Percentiles rank a stretch among this genome's conserved stretches.
Conservation (phyloP, 139 green algal species). For the Chlorella sp. region DNA sequence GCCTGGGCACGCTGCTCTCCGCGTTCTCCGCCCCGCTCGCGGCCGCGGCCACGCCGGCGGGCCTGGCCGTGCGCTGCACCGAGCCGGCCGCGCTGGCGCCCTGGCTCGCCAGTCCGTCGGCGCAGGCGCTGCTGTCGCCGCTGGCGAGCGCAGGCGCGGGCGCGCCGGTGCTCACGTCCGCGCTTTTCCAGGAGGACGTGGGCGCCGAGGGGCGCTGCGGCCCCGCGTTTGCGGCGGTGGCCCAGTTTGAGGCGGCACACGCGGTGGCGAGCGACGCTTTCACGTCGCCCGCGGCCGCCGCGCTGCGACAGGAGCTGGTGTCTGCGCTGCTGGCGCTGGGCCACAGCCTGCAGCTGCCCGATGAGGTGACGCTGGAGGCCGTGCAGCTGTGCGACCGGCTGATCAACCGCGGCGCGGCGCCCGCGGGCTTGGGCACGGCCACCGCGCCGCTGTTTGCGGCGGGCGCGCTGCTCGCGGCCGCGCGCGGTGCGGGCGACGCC, state of each 20-base stretch:
- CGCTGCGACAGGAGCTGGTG: conserved; percentile 14
- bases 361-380: conserved; percentile 44
- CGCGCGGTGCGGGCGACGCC: conserved; percentile 22
- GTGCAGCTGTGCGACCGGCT: conserved; percentile 44
- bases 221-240: conserved; percentile 65
- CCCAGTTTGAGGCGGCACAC: conserved; percentile 57
- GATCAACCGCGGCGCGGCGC: too few species aligned
- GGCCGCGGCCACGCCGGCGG: background rate
- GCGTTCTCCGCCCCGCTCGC: conserved; percentile 27
- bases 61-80: conserved; percentile 21
- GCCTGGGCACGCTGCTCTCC: conserved; percentile 1
- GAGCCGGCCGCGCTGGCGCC: conserved; percentile 12
- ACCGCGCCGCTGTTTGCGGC: conserved; percentile 23
- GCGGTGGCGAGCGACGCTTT: conserved; percentile 45
- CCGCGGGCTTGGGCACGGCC: background rate
- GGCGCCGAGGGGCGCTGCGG: conserved; percentile 23
- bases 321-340: conserved; percentile 10
- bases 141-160: background rate
- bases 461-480: conserved; percentile 29
- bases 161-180: background rate
- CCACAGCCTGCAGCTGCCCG: conserved; percentile 13
- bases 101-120: conserved; percentile 18
- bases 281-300: conserved; percentile 22
- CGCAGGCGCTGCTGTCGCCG: conserved; percentile 7
- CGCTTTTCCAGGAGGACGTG: conserved; percentile 41